These are phyloP conservation scores for Pichia terricola DNA, from an alignment of 1,139 yeast species.

Conservation along the genomic window DNA sequence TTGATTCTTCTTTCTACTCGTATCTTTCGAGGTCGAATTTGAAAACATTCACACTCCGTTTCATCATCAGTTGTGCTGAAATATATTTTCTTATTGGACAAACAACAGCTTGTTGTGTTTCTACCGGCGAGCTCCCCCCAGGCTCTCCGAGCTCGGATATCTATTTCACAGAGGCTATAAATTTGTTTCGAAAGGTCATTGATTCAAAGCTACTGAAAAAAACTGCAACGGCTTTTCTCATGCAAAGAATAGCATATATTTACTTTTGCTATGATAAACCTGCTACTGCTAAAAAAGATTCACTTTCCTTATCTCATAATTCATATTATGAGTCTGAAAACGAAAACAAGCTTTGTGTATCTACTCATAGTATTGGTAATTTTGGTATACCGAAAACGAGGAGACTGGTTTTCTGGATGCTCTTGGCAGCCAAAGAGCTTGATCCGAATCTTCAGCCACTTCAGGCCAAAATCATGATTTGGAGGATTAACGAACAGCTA, in stretches of 20 bases:
- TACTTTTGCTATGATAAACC: constrained; percentile 27
- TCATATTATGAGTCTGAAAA: constrained; percentile 29
- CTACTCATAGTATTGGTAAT: constrained; percentile 28
- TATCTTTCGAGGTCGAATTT: constrained; percentile 56
- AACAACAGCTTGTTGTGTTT: constrained; percentile 10
- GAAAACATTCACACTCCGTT: constrained; percentile 51
- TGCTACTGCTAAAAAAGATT: constrained; percentile 8
- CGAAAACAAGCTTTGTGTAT: constrained; percentile 28
- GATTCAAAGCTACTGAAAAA: constrained; percentile 32
- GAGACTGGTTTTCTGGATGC: constrained; percentile 71
- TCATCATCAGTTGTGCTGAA: constrained; percentile 34
- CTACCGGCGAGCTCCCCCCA: neutral
- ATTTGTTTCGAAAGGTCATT: constrained; percentile 37
- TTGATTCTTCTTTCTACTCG: constrained; percentile 57
- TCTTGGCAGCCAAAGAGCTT: constrained; percentile 55
- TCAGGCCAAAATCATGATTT: constrained; percentile 17
- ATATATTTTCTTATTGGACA: constrained; percentile 33
- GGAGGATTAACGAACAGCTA: constrained; percentile 17
- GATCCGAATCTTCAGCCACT: constrained; percentile 22
- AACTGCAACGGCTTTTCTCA: constrained; percentile 31
- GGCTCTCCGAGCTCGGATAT: constrained; percentile 20
- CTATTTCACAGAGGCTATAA: constrained; percentile 42
- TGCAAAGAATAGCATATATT: constrained; percentile 32
- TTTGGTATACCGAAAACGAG: constrained; percentile 55
- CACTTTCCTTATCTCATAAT: neutral